These are phyloP conservation scores for Aspergillus pseudoviridinutans DNA, from an alignment of 2,329 filamentous ascomycete species.

Conservation along the genomic window DNA sequence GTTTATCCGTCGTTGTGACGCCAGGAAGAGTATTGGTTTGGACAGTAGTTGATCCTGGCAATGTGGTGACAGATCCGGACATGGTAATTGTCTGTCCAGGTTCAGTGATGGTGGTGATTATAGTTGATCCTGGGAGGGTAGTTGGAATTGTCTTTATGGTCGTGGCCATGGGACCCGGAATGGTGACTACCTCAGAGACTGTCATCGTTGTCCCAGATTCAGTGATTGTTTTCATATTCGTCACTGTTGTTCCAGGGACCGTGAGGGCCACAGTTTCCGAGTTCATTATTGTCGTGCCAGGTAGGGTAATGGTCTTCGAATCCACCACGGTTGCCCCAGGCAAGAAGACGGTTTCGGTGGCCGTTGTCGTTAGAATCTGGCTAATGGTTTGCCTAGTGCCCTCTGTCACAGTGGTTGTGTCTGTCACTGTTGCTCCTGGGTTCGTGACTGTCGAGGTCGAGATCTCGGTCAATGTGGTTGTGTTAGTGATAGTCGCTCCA, in stretches of 20 bases:
- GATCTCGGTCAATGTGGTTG: neutral
- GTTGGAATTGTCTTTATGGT: neutral
- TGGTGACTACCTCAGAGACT: conserved; percentile 2
- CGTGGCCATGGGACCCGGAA: neutral
- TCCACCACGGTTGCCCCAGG: neutral
- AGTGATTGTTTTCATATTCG: neutral
- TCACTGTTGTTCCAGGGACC: neutral
- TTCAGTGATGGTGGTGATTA: neutral
- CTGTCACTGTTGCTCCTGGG: neutral
- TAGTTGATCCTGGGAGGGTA: neutral
- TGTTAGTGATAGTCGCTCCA: neutral
- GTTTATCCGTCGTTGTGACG: neutral
- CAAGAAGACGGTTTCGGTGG: neutral
- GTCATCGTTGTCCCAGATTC: conserved; percentile 4
- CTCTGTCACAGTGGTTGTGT: neutral
- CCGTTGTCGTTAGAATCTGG: neutral
- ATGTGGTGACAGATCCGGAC: conserved; percentile 6
- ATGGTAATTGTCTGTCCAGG: neutral
- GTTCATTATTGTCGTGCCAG: neutral
- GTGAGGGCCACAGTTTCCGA: neutral
- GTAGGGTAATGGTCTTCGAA: neutral
- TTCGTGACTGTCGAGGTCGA: neutral
- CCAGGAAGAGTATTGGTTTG: neutral
- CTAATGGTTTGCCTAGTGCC: neutral
- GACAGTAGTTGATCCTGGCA: conserved; percentile 13